Evolutionary conservation across 805 yeast species (phyloP), one percentile per base, ranked within the genome.

Genomic region (Metschnikowia sp.): DNA sequence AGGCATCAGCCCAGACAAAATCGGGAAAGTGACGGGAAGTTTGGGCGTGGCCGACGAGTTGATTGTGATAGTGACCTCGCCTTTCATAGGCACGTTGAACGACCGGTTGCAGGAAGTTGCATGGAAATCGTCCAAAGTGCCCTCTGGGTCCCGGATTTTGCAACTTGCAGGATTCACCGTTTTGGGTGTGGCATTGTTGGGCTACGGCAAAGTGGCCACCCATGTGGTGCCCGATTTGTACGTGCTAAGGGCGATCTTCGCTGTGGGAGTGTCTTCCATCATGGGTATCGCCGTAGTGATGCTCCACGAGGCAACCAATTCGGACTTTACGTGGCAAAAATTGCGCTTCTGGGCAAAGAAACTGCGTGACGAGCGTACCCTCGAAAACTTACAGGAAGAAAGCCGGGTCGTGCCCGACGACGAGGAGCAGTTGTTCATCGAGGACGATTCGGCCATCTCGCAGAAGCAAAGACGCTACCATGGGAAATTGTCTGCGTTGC

Each of bases 261-360:
- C 90, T 3, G 49, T 77, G 10, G 91, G 90, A 3, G 82, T 83
- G 9, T 66, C 78, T 3, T 68, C 71, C 2, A 68, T 76, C 19
- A 79, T 78, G 62, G 73, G 83, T 26, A 79, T 81, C 81, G 68
- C 81, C 32, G 77, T 86, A 2, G 86, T 84, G 6, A 65, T 79
- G 69, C 69, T 82, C 38, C 77, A 82, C 37, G 85, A 82, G 59
- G 61, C 79, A 36, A 64, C 74, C n/a, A 63, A 72, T 47, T 74
- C 80, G 2, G 76, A 74, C 49, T 75, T 72, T 49, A 51, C 54
- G 10, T 58, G 73, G 43, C 39, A 32, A 11, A 57, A 64, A 31
- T 50, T 72, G 31, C 52, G 58, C 31, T 60, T 63, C 31, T 64
- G 72, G 72, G 53, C 47, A 33, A 31, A 34, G 26, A 39, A 33